Percentiles rank a stretch among this genome's conserved stretches.
These are phyloP conservation scores for Termitomyces sp. DNA, from an alignment of 768 basidiomycete species.

Conservation along the genomic window DNA sequence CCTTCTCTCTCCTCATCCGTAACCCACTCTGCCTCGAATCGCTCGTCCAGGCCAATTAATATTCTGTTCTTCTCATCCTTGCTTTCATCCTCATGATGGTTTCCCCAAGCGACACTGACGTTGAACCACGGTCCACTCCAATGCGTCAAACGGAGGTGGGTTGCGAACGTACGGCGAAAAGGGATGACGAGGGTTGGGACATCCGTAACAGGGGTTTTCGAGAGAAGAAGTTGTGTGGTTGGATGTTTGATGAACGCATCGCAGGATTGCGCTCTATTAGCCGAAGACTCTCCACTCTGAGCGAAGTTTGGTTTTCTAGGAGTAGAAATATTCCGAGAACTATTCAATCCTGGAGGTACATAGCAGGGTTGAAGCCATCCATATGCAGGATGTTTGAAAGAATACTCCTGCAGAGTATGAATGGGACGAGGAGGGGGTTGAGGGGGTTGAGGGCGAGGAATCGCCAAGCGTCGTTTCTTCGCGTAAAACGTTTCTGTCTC, in stretches of 20 bases:
- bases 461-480: slow-evolving; percentile 22
- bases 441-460: slow-evolving; percentile 18
- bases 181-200: slow-evolving; percentile 32
- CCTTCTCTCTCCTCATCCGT: slow-evolving; percentile 19
- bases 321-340: background rate
- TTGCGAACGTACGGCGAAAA: slow-evolving; percentile 31
- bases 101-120: slow-evolving; percentile 33
- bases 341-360: slow-evolving; percentile 11
- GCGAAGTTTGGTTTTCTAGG: too few relatives aligned
- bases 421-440: slow-evolving; percentile 15
- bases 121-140: slow-evolving; percentile 37
- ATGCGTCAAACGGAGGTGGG: slow-evolving; percentile 33
- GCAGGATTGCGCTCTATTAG: slow-evolving; percentile 16
- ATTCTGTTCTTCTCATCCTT: slow-evolving; percentile 24
- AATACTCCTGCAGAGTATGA: slow-evolving; percentile 18
- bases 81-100: slow-evolving; percentile 15
- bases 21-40: slow-evolving; percentile 38
- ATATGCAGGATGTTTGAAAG: slow-evolving; percentile 33
- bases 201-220: slow-evolving; percentile 12
- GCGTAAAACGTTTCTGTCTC: slow-evolving; percentile 17
- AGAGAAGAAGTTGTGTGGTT: slow-evolving; percentile 27
- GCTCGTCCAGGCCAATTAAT: slow-evolving; percentile 31
- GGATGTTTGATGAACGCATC: slow-evolving; percentile 17
- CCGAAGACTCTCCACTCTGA: background rate
- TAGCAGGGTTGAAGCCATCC: slow-evolving; percentile 31